phyloP scores from a whole-genome alignment of 2,329 filamentous ascomycete species.

The Grosmannia penicillata region DNA sequence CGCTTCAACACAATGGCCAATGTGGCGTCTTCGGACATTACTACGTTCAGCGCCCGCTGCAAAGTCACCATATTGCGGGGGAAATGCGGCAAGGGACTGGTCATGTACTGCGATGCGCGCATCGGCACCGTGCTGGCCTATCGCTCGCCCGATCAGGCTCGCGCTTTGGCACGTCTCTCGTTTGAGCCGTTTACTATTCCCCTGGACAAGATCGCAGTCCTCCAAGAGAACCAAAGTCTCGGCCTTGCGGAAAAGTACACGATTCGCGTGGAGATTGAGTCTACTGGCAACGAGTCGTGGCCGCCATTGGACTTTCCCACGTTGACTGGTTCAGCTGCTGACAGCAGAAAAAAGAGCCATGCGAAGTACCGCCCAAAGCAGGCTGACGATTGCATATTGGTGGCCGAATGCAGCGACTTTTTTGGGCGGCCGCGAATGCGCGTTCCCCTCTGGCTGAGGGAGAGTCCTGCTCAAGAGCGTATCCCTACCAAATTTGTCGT shows the following conservation, averaged over 20 bases:
- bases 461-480: constrained; percentile 15
- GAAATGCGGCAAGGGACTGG: constrained; percentile 21
- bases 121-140: constrained; percentile 36
- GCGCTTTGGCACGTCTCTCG: constrained; percentile 31
- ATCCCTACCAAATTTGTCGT: constrained; percentile 28
- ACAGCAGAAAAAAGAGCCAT: not conserved
- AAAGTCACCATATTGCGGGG: constrained; percentile 25
- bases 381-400: constrained; percentile 16
- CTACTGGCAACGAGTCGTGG: constrained; percentile 33
- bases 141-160: constrained; percentile 29
- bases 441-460: constrained; percentile 20
- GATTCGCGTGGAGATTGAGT: constrained; percentile 36
- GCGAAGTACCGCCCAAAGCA: constrained; percentile 3
- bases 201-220: constrained; percentile 33
- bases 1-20: constrained; percentile 20
- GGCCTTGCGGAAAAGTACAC: constrained; percentile 34
- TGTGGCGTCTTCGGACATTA: constrained; percentile 19
- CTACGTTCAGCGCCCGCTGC: constrained; percentile 24
- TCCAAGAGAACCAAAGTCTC: constrained; percentile 28
- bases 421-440: constrained; percentile 22
- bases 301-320: constrained; percentile 30
- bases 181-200: constrained; percentile 37
- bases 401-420: constrained; percentile 25
- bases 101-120: constrained; percentile 39
- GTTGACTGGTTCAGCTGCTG: not conserved